Evolutionary conservation across 768 basidiomycete genomes (phyloP), one percentile per base, ranked within the genome.

Genomic region (Podaxis sp.): DNA sequence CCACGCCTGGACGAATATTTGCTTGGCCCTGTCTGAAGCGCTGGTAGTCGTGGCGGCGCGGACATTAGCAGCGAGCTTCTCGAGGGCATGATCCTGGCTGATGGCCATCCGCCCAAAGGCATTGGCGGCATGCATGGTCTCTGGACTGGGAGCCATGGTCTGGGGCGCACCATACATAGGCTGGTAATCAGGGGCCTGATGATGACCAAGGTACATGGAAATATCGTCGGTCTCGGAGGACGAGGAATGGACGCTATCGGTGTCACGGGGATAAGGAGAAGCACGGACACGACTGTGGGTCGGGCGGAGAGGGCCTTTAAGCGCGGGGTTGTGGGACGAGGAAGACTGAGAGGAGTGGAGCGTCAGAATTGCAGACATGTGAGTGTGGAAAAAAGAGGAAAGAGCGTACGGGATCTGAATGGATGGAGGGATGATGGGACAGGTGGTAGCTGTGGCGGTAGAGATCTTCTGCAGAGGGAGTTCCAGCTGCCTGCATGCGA

Each of bases 1-100:
- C 93, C 93, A 95, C 61, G 91, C 91, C 74, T 94, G 93, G 19
- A 94, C 93, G 69, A 95, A 95, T 69, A 94, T 93, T 75, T 94
- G 91, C 70, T 94, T 94, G 57, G 93, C 93, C 69, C 93, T 79
- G 74, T 95, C 93, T 11, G 93, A 94, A 55, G 93, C 93, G 70
- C 90, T 93, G 41, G 93, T 94, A 7, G 93, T 95, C 2, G 93
- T 94, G 12, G 93, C 93, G 49, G 89, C 89, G 55, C 93, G 86
- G 38, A 94, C 91, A 68, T 92, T 93, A 47, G 87, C 89, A 3
- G 93, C 93, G 60, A 94, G 80, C 77, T 93, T 93, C 76, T 94
- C 92, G 59, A 94, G 80, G 5, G 84, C 85, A 66, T 91, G 88
- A 76, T 93, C 93, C 50, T 86, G 81, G 66, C 81, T 85, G 72